Evolutionary conservation across 306 rosid species (phyloP).

Genomic region (Dicorynia guianensis): DNA sequence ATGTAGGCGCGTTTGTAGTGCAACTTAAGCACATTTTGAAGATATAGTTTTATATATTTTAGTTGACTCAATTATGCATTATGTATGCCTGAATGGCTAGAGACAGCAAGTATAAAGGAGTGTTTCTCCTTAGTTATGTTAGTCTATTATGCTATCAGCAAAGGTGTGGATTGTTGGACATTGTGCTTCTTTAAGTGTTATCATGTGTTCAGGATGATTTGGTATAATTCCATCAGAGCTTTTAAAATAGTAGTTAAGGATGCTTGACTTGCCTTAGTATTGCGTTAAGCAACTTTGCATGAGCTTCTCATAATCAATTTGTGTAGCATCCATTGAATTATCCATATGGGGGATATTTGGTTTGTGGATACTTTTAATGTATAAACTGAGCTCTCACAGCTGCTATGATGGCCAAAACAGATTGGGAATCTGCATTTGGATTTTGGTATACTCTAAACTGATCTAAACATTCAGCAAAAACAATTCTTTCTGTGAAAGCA

Average conservation of each 20-base stretch:
- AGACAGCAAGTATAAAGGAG: background rate
- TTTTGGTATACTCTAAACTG: background rate
- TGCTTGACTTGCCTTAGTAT: constrained; percentile 22
- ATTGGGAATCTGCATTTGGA: background rate
- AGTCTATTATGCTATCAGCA: background rate
- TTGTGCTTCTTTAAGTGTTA: background rate
- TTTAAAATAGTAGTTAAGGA: background rate
- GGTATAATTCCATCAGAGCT: too few species aligned
- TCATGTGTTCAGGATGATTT: background rate
- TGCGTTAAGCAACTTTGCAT: background rate
- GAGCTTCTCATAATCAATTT: background rate
- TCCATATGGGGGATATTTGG: background rate
- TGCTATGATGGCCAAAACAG: background rate
- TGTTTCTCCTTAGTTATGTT: background rate
- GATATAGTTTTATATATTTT: background rate
- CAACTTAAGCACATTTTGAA: background rate
- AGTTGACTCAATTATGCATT: background rate
- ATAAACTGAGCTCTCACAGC: background rate
- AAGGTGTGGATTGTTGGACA: background rate
- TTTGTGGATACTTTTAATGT: background rate
- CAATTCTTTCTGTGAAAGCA: background rate
- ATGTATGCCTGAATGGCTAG: background rate
- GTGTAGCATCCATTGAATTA: constrained; percentile 1
- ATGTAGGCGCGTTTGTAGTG: background rate
- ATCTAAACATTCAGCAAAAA: background rate